Evolutionary conservation across 805 yeast species (phyloP).

Genomic region (Saccharomycopsis fermentans): DNA sequence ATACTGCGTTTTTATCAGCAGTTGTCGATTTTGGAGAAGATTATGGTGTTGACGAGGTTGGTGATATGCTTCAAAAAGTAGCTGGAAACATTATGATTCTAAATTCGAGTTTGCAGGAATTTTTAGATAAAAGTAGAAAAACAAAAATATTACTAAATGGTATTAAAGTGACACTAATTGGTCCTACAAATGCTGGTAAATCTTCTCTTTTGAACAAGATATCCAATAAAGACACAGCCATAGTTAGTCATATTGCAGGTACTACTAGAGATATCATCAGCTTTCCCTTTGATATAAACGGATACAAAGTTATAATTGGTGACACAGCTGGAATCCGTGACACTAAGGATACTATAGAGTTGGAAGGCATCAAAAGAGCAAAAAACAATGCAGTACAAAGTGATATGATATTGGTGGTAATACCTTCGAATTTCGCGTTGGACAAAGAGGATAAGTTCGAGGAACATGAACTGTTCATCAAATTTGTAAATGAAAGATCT

Average conservation of each 20-base stretch:
- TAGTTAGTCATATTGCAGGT: conserved; percentile 86
- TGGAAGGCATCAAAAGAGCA: conserved; percentile 76
- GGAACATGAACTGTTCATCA: neutral
- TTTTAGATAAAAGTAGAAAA: conserved; percentile 37
- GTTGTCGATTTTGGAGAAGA: conserved; percentile 94
- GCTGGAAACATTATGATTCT: conserved; percentile 31
- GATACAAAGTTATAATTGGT: conserved; percentile 73
- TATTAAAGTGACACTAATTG: conserved; percentile 60
- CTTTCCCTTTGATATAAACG: conserved; percentile 68
- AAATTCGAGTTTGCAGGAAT: conserved; percentile 26
- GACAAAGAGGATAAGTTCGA: neutral
- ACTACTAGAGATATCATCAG: conserved; percentile 88
- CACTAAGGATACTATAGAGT: conserved; percentile 48
- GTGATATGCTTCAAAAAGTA: conserved; percentile 31
- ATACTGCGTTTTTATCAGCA: conserved; percentile 72
- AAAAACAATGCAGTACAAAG: conserved; percentile 45
- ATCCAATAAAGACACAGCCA: conserved; percentile 74
- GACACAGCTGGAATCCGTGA: conserved; percentile 75
- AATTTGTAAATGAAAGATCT: conserved; percentile 1
- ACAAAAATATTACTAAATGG: conserved; percentile 65
- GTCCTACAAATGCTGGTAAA: conserved; percentile 96
- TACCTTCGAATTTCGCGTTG: conserved; percentile 31
- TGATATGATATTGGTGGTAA: conserved; percentile 59
- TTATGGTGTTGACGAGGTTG: conserved; percentile 61
- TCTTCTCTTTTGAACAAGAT: conserved; percentile 74